Base-by-base conservation (phyloP, 805 yeast species). In the Yamadazyma akitaensis region DNA sequence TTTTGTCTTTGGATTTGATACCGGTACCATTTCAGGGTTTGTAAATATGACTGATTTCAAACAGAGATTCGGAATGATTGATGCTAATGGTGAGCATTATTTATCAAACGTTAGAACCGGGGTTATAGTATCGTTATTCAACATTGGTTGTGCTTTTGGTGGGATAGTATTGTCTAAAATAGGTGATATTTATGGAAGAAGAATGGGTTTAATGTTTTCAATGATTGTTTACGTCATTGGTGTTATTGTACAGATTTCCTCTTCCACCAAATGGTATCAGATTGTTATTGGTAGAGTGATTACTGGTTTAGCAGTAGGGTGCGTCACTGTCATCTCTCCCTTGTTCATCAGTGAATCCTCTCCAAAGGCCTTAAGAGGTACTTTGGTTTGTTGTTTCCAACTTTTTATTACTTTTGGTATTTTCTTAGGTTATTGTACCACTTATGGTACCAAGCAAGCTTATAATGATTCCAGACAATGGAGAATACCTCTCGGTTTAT, bases 21-120 rank as follows among this genome's bases (percentile, higher is more conserved):
- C 88, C 43, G 90, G 89, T 70, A 82, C 89, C 53, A 79, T 83
- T 63, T 81, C 86, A 35, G 88, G 88, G 54, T 80, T 84, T 57
- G 80, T 82, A 42, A 79, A 79, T 60, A 79, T 83, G 82, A 56
- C 70, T n/a, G 80, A 81, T 51, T 84, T 77, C 63, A 59, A 66
- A 43, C 47, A 53, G 16, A 68, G 82, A 56, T 82, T 82, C 53
- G 88, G 86, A 59, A 64, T 70, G 50, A 18, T 51, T 2, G 52
- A 67, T 47, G 42, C 60, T 5, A 58, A 59, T n/a, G 84, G 84
- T 48, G 63, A 57, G 2, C 57, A 61, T 52, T 60, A 62, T 40
- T 62, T 80, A 42, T 66, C 76, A n/a, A 63, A 73, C 49, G 71
- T 71, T 12, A 66, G 81, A 58, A 70, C 73, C 16, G 84, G 84